These are phyloP conservation scores for Geosmithia putterillii DNA, from an alignment of 2,329 filamentous ascomycete genomes.

Conservation along the genomic window DNA sequence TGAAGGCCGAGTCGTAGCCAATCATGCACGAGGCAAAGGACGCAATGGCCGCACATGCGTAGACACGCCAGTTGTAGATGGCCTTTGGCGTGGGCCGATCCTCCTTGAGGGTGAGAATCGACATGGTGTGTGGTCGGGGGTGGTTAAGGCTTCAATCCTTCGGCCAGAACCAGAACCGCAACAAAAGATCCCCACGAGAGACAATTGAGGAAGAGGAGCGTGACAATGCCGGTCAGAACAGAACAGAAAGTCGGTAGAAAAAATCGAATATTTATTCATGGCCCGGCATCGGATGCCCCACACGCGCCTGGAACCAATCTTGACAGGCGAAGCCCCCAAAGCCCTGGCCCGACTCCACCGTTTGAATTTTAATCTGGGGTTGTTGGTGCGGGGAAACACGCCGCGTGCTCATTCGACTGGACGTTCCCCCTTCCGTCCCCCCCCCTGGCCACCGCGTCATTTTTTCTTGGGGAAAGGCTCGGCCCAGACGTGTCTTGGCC, in stretches of 20 bases:
- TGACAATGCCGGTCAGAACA: background rate
- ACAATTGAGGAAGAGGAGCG: background rate
- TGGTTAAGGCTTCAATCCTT: too few relatives aligned
- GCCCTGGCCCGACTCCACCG: background rate
- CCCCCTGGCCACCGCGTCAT: background rate
- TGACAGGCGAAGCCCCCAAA: background rate
- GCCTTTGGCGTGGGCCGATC: conserved; percentile 43
- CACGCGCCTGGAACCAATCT: background rate
- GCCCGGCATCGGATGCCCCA: background rate
- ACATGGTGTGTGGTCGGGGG: conserved; percentile 16
- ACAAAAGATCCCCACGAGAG: background rate
- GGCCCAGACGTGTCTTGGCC: background rate
- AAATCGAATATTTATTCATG: background rate
- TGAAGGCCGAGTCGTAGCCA: conserved; percentile 43
- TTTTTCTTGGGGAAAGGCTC: background rate
- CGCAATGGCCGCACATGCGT: conserved; percentile 37
- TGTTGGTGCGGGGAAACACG: background rate
- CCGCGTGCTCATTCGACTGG: background rate
- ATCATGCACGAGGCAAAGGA: conserved; percentile 46
- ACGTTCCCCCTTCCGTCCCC: background rate
- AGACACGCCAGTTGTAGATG: conserved; percentile 51
- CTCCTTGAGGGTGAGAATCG: conserved; percentile 37
- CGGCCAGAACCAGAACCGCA: background rate
- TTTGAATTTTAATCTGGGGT: background rate
- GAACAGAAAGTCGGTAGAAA: background rate